Evolutionary conservation across 495 filamentous ascomycete species (phyloP).

Genomic region (Staphylotrichum longicolle): DNA sequence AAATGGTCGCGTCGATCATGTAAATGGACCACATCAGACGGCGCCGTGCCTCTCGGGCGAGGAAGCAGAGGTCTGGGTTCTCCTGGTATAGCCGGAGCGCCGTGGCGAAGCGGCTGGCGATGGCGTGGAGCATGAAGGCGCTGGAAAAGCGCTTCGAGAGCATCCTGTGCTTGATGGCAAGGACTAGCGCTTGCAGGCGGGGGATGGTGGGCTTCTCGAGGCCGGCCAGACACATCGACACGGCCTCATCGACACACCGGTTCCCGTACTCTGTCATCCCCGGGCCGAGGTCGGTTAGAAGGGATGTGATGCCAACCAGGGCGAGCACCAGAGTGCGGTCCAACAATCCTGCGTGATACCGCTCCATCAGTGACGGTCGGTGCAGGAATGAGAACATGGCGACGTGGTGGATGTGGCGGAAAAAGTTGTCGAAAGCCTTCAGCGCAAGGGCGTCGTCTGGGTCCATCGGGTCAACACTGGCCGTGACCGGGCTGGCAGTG

Average conservation of each 20-base stretch:
- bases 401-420: constrained; percentile 51
- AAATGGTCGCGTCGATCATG: constrained; percentile 48
- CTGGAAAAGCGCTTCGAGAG: constrained; percentile 44
- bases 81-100: constrained; percentile 51
- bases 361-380: constrained; percentile 52
- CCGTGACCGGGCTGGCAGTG: constrained; percentile 26
- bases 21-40: constrained; percentile 53
- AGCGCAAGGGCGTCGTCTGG: constrained; percentile 42
- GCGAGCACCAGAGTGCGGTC: constrained; percentile 48
- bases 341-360: constrained; percentile 49
- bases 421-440: constrained; percentile 48
- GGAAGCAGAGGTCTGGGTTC: constrained; percentile 47
- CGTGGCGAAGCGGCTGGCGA: constrained; percentile 48
- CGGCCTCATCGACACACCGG: constrained; percentile 48
- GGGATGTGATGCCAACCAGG: constrained; percentile 47
- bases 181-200: constrained; percentile 48
- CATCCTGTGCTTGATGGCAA: constrained; percentile 50
- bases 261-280: constrained; percentile 44
- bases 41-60: constrained; percentile 50
- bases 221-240: constrained; percentile 41
- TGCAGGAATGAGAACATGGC: constrained; percentile 52
- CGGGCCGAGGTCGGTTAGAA: constrained; percentile 46
- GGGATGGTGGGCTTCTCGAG: constrained; percentile 48
- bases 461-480: constrained; percentile 24
- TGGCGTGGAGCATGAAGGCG: constrained; percentile 49